phyloP scores from a whole-genome alignment of 208 protist species.

The Leishmania turanica region DNA sequence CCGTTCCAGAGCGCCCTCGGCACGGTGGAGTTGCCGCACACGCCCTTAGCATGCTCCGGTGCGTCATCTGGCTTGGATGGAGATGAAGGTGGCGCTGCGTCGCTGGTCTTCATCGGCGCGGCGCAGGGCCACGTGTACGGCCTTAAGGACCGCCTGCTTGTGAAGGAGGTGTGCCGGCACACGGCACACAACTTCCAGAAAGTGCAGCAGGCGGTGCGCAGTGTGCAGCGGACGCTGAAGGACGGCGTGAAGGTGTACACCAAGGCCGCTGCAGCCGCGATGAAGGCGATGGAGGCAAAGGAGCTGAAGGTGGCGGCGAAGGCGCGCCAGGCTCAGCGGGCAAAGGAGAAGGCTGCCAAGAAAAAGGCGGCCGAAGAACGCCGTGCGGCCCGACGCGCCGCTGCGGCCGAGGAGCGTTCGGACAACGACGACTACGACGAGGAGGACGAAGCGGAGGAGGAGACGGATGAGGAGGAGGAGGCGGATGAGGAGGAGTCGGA shows the following conservation, averaged over 20 bases:
- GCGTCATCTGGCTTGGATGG: constrained; percentile 15
- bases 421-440: constrained; percentile 28
- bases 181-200: constrained; percentile 43
- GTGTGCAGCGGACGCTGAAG: constrained; percentile 46
- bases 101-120: constrained; percentile 54
- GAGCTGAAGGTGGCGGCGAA: constrained; percentile 47
- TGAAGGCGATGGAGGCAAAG: constrained; percentile 43
- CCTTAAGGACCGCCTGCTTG: constrained; percentile 48
- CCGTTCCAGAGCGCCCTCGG: constrained; percentile 45
- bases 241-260: constrained; percentile 38
- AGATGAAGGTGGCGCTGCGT: constrained; percentile 20
- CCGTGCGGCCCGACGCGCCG: constrained; percentile 25
- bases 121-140: constrained; percentile 70
- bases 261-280: constrained; percentile 36
- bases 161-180: constrained; percentile 53
- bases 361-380: constrained; percentile 36
- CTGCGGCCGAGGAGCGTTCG: constrained; percentile 27
- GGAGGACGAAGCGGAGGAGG: constrained; percentile 43
- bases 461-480: constrained; percentile 37
- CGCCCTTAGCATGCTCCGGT: constrained; percentile 37
- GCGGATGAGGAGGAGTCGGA: constrained; percentile 38
- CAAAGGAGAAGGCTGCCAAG: constrained; percentile 49
- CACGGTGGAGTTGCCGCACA: constrained; percentile 63
- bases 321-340: constrained; percentile 20
- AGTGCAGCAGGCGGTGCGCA: constrained; percentile 42